Conservation (phyloP, 2,329 filamentous ascomycete species). For the Septoria linicola region DNA sequence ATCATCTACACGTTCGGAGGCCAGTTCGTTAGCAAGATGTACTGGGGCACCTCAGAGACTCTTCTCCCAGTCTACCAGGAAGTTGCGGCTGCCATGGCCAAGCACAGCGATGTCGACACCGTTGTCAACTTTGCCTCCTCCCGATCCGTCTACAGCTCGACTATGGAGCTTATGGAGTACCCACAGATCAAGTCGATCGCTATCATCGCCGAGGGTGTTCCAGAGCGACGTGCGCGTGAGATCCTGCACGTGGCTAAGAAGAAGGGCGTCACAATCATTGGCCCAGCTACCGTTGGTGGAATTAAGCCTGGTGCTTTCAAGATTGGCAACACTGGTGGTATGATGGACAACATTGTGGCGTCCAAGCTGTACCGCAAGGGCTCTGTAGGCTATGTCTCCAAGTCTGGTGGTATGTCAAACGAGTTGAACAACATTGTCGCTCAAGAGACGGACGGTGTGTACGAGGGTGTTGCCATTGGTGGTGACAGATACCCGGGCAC, state of each 20-base stretch:
- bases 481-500: constrained; percentile 98
- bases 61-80: constrained; percentile 97
- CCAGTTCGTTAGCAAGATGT: constrained; percentile 99
- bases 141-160: constrained; percentile 96
- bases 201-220: constrained; percentile 99
- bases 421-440: constrained; percentile 99
- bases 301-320: constrained; percentile 99
- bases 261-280: constrained; percentile 99
- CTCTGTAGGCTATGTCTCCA: constrained; percentile 98
- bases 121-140: constrained; percentile 99
- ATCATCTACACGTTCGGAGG: constrained; percentile 99
- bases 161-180: constrained; percentile 96
- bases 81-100: constrained; percentile 85
- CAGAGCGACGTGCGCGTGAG: constrained; percentile 96
- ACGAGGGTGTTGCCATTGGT: constrained; percentile 98
- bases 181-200: constrained; percentile 98
- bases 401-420: constrained; percentile 99
- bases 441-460: constrained; percentile 94
- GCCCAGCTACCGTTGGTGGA: constrained; percentile 95
- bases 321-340: constrained; percentile 99
- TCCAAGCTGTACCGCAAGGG: constrained; percentile 99
- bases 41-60: constrained; percentile 99
- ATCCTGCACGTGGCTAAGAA: constrained; percentile 95
- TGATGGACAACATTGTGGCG: constrained; percentile 99
- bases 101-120: constrained; percentile 95